These are phyloP conservation scores for Violaceomyces palustris DNA, from an alignment of 1,284 basidiomycete genomes.

Conservation along the genomic window DNA sequence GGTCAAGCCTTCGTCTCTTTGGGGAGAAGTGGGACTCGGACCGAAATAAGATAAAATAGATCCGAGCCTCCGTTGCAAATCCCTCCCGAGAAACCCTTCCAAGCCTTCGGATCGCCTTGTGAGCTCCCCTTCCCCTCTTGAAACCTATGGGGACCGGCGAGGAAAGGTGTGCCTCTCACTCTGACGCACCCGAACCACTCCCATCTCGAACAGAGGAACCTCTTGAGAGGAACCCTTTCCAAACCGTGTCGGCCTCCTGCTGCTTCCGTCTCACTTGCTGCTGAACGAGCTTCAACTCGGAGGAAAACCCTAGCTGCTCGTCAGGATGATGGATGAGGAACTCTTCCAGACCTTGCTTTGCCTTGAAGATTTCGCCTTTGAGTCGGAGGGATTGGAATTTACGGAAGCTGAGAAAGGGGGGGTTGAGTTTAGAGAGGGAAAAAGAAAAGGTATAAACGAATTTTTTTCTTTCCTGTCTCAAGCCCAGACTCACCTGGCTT, in stretches of 20 bases:
- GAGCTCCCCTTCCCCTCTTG: no score
- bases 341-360: background rate
- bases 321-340: background rate
- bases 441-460: background rate
- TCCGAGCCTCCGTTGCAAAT: no score
- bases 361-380: background rate
- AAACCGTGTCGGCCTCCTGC: background rate
- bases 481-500: constrained; percentile 11
- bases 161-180: no score
- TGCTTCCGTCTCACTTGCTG: background rate
- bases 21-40: no score
- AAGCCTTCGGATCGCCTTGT: no score
- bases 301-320: background rate
- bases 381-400: background rate
- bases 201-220: no score
- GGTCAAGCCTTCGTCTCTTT: no score
- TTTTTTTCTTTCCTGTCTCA: no score
- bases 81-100: no score
- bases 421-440: background rate
- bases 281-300: background rate
- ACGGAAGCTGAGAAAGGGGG: background rate
- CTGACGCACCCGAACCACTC: no score
- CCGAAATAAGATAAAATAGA: no score
- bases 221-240: background rate
- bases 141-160: no score